Evolutionary conservation across 306 rosid species (phyloP), one percentile per base, ranked within the genome.

Genomic region (Corylus avellana): DNA sequence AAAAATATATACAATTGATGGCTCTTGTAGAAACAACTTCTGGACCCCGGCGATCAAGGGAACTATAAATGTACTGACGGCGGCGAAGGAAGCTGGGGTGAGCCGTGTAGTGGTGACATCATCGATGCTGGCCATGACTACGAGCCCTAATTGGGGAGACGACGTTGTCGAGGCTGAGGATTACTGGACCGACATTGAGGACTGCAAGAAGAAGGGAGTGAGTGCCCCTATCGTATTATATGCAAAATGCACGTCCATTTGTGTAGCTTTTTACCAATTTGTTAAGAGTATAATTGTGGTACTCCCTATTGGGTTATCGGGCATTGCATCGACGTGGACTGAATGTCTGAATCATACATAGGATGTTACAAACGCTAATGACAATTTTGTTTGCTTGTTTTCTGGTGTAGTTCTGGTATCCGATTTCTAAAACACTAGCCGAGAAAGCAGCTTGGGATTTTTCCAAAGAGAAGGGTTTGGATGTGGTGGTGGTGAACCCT

Each of bases 31-130:
- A 85, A 85, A 78, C 85, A 84, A 84, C 80, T 88, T 0, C 53
- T 94, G 88, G 97, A 94, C 57, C 97, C 97, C 97, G 47, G 98
- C 97, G 13, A 83, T 92, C 20, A 94, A 90, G 78, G 98, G 98
- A 61, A 94, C 98, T 7, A 8, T 81, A 17, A 91, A 94, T 27
- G 98, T 92, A 47, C 88, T 92, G 25, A 77, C 79, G 63, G 97
- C 94, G 53, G 93, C 97, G 10, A 87, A 94, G 80, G 91, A 91
- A 82, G 95, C 89, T 0, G 97, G 97, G 55, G 95, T 89, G 46
- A 37, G 72, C 79, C 97, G 97, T 77, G 94, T 92, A 71, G 98
- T 94, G 79, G 75, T 91, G 51, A 94, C 97, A 32, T 94, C 98
- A 14, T 94, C 98, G 9, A 8, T 81, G 70, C 85, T 97, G 4